phyloP scores from a whole-genome alignment of 75 land plant species.

The Selaginella moellendorffii region DNA sequence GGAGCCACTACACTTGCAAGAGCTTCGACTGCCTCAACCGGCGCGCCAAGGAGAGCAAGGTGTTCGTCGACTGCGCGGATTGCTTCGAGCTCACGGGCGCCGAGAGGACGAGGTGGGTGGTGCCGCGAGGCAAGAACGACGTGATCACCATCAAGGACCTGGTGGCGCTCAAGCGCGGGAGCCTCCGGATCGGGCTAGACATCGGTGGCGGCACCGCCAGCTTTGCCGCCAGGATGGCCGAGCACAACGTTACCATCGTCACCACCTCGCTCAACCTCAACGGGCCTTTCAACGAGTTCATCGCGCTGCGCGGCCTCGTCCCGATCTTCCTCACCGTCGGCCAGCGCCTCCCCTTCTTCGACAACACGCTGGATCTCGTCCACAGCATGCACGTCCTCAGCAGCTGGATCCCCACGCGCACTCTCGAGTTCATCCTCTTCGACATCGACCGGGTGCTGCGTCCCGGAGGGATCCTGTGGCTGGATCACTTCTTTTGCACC shows the following conservation, averaged over 20 bases:
- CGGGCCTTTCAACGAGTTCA: slow-evolving; percentile 7
- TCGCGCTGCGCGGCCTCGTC: slow-evolving; percentile 1
- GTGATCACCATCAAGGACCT: not conserved
- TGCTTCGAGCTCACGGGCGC: slow-evolving; percentile 6
- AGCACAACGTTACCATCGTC: slow-evolving; percentile 6
- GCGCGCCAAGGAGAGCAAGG: slow-evolving; percentile 4
- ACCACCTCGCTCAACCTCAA: slow-evolving; percentile 9
- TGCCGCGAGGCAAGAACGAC: not conserved
- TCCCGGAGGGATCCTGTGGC: not conserved
- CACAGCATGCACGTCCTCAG: slow-evolving; percentile 9
- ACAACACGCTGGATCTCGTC: not conserved
- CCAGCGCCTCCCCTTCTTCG: slow-evolving; percentile 4
- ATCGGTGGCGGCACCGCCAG: not conserved
- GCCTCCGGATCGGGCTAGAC: not conserved
- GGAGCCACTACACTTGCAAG: slow-evolving; percentile 7
- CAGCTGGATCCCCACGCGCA: slow-evolving; percentile 2
- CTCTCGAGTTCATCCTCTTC: slow-evolving; percentile 1
- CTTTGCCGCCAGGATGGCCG: slow-evolving; percentile 9
- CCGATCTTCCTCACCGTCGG: slow-evolving; percentile 1
- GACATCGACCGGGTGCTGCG: not conserved
- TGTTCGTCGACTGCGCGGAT: slow-evolving; percentile 5
- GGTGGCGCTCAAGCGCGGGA: not conserved
- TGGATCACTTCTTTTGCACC: slow-evolving; percentile 7
- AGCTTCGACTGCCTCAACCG: slow-evolving; percentile 9
- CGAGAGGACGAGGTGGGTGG: slow-evolving; percentile 1